A percentile compares a stretch with the other conserved stretches of the same genome.
Evolutionary conservation across 2,329 filamentous ascomycete species (phyloP).

Genomic region (Pleurostoma richardsiae): DNA sequence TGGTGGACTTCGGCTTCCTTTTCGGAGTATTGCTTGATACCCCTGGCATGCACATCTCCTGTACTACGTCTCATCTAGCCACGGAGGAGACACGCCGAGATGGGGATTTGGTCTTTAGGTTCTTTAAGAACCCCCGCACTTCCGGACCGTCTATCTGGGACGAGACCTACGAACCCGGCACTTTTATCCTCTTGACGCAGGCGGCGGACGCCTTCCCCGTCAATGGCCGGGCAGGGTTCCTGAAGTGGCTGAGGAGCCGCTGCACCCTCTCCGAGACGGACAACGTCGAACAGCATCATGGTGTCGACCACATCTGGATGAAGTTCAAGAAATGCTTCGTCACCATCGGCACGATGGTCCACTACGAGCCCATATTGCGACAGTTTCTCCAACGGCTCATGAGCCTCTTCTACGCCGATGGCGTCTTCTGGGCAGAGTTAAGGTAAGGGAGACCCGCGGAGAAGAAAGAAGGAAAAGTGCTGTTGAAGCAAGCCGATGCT

Average conservation of each 20-base stretch:
- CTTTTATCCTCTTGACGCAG: constrained; percentile 50
- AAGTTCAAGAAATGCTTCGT: constrained; percentile 75
- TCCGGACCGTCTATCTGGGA: constrained; percentile 57
- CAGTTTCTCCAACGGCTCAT: constrained; percentile 69
- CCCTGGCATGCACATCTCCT: constrained; percentile 67
- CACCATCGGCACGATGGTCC: constrained; percentile 68
- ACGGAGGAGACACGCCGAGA: constrained; percentile 47
- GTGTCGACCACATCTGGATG: constrained; percentile 77
- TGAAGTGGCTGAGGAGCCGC: constrained; percentile 70
- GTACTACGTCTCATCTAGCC: constrained; percentile 51
- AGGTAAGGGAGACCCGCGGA: constrained; percentile 28
- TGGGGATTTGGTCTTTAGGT: constrained; percentile 58
- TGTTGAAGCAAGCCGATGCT: background rate
- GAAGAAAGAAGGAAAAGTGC: background rate
- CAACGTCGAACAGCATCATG: constrained; percentile 74
- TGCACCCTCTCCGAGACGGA: constrained; percentile 69
- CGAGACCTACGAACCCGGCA: constrained; percentile 52
- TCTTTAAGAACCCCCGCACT: constrained; percentile 35
- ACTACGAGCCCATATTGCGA: constrained; percentile 87
- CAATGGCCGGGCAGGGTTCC: constrained; percentile 66
- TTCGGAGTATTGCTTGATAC: constrained; percentile 66
- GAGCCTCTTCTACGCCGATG: constrained; percentile 68
- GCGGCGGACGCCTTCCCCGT: constrained; percentile 73
- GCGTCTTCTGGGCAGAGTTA: constrained; percentile 80
- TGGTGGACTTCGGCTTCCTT: constrained; percentile 82